Evolutionary conservation across 495 filamentous ascomycete genomes (phyloP).

Genomic region (Penicillium samsonianum): DNA sequence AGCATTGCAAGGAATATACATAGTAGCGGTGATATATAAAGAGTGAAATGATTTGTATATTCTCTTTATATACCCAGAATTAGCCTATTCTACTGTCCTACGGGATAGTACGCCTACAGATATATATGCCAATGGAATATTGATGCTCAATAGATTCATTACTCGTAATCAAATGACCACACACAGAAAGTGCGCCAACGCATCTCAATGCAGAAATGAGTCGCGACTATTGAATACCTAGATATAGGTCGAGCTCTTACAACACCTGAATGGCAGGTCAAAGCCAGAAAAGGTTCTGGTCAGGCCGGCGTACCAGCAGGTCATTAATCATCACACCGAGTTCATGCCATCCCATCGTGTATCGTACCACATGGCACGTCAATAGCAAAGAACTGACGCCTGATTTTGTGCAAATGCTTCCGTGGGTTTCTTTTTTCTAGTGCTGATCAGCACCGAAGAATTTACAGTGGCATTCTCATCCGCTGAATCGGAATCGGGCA

Average conservation of each 20-base stretch:
- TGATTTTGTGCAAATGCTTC: slow-evolving; percentile 30
- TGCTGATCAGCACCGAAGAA: slow-evolving; percentile 15
- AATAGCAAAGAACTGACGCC: slow-evolving; percentile 23
- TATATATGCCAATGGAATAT: background rate
- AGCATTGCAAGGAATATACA: background rate
- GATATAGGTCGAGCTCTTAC: slow-evolving; percentile 8
- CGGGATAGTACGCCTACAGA: background rate
- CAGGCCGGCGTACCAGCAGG: slow-evolving; percentile 18
- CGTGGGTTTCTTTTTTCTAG: slow-evolving; percentile 20
- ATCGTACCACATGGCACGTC: slow-evolving; percentile 24
- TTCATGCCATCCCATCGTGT: slow-evolving; percentile 26
- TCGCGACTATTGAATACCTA: slow-evolving; percentile 14
- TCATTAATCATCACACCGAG: slow-evolving; percentile 33
- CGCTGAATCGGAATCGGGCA: slow-evolving; percentile 78
- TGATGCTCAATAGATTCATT: slow-evolving; percentile 12
- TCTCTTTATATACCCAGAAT: background rate
- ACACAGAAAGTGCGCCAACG: slow-evolving; percentile 10
- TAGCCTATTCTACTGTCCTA: background rate
- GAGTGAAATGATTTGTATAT: background rate
- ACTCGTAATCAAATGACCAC: slow-evolving; percentile 12
- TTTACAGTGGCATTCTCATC: slow-evolving; percentile 42
- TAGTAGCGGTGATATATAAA: background rate
- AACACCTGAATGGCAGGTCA: slow-evolving; percentile 1
- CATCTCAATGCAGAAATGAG: slow-evolving; percentile 12
- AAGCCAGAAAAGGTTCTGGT: slow-evolving; percentile 11